Percentiles rank a stretch among this genome's conserved stretches.
Conservation (phyloP, 208 protist genomes). For the Leishmania aethiopica region DNA sequence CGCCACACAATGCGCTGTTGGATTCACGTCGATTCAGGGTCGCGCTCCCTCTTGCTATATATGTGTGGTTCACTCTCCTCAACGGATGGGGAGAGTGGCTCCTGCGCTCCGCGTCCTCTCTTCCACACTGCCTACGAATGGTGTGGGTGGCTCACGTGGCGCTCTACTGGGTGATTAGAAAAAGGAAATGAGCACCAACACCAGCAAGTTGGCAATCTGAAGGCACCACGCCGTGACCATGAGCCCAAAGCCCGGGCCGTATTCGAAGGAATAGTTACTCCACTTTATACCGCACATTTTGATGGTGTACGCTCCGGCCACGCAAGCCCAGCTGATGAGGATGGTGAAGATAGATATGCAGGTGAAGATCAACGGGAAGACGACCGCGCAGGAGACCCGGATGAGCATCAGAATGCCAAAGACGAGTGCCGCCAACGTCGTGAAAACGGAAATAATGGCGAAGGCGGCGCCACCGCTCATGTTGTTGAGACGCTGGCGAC, state of each 20-base stretch:
- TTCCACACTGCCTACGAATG: neutral
- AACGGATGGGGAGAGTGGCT: too few species aligned
- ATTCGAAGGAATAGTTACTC: neutral
- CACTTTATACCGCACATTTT: constrained; percentile 7
- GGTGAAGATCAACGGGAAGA: constrained; percentile 29
- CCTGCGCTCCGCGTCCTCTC: neutral
- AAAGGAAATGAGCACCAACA: constrained; percentile 1
- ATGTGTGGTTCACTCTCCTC: too few species aligned
- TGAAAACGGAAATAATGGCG: constrained; percentile 42
- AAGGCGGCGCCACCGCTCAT: constrained; percentile 38
- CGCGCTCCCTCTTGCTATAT: too few species aligned
- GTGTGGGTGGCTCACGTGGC: neutral
- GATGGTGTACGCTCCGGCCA: constrained; percentile 10
- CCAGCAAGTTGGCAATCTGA: constrained; percentile 25
- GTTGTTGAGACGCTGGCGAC: constrained; percentile 24
- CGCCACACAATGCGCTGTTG: too few species aligned
- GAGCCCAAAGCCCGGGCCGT: constrained; percentile 34
- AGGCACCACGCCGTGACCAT: constrained; percentile 29
- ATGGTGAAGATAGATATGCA: constrained; percentile 22
- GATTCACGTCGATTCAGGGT: too few species aligned
- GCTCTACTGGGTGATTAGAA: neutral
- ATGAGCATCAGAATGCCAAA: constrained; percentile 32
- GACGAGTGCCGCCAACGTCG: constrained; percentile 31
- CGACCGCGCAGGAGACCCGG: constrained; percentile 13
- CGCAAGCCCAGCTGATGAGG: constrained; percentile 25